A percentile compares a stretch with the other conserved stretches of the same genome.
Evolutionary conservation across 169 alveolate genomes (phyloP).

Genomic region (Plasmodium malariae): DNA sequence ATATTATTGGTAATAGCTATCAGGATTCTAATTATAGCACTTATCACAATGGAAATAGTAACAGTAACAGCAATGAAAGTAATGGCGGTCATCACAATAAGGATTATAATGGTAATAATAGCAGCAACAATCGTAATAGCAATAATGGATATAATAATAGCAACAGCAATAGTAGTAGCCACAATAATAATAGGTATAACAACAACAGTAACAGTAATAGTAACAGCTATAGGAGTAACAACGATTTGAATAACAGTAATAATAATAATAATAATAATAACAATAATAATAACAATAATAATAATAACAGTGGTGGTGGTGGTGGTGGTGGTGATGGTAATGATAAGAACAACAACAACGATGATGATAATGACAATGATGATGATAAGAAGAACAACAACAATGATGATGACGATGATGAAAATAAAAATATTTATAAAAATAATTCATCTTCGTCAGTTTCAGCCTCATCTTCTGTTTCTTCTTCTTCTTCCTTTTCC

Average conservation of each 20-base stretch:
- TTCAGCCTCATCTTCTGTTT: constrained; percentile 5
- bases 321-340: constrained; percentile 9
- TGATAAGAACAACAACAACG: neutral
- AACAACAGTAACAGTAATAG: neutral
- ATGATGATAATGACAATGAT: neutral
- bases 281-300: constrained; percentile 13
- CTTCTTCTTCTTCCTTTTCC: constrained; percentile 13
- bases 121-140: neutral
- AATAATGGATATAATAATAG: constrained; percentile 1
- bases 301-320: neutral
- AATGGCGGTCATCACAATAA: constrained; percentile 13
- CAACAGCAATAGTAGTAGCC: neutral
- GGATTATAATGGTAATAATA: neutral
- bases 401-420: neutral
- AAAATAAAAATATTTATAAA: neutral
- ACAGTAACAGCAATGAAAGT: neutral
- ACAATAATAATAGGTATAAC: neutral
- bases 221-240: neutral
- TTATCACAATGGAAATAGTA: neutral
- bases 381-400: neutral
- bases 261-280: constrained; percentile 10
- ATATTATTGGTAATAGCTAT: neutral
- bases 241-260: neutral
- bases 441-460: neutral
- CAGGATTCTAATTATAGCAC: neutral